Conservation (phyloP, 2,329 filamentous ascomycete species). For the Metarhizium guizhouense region DNA sequence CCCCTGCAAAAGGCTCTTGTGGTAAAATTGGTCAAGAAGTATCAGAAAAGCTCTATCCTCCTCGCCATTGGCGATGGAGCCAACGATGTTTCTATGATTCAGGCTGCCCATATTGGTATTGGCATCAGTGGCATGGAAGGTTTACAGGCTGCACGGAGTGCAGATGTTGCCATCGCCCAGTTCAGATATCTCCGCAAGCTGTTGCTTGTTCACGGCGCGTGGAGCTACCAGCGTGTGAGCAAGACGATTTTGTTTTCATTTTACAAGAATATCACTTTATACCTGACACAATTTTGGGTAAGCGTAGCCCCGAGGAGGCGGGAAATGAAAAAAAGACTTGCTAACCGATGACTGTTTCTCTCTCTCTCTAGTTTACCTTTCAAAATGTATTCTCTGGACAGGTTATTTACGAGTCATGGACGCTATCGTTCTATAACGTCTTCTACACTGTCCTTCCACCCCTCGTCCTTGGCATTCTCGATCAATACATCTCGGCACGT, state of each 20-base stretch:
- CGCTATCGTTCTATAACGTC: slow-evolving; percentile 98
- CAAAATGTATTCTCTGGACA: slow-evolving; percentile 97
- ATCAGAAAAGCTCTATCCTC: slow-evolving; percentile 80
- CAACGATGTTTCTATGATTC: slow-evolving; percentile 99
- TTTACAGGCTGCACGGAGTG: slow-evolving; percentile 89
- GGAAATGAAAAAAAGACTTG: not conserved
- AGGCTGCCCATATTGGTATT: slow-evolving; percentile 94
- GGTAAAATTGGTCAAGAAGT: slow-evolving; percentile 93
- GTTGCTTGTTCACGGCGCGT: slow-evolving; percentile 87
- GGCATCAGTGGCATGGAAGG: slow-evolving; percentile 97
- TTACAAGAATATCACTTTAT: slow-evolving; percentile 98
- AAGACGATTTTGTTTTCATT: slow-evolving; percentile 98
- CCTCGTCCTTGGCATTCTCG: slow-evolving; percentile 89
- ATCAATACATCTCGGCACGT: slow-evolving; percentile 93
- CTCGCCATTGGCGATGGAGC: slow-evolving; percentile 95
- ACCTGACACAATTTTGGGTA: slow-evolving; percentile 99
- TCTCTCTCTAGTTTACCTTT: slow-evolving; percentile 66
- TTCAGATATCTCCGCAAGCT: slow-evolving; percentile 93
- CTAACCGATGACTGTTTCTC: not conserved
- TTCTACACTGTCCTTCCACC: slow-evolving; percentile 93
- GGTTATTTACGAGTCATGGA: slow-evolving; percentile 99
- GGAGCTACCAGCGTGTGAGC: slow-evolving; percentile 95
- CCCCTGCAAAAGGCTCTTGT: slow-evolving; percentile 95
- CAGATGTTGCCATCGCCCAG: slow-evolving; percentile 91
- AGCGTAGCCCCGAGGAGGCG: slow-evolving; percentile 23